These are phyloP conservation scores for Mycena chlorophos DNA, from an alignment of 768 basidiomycete species.

Conservation along the genomic window DNA sequence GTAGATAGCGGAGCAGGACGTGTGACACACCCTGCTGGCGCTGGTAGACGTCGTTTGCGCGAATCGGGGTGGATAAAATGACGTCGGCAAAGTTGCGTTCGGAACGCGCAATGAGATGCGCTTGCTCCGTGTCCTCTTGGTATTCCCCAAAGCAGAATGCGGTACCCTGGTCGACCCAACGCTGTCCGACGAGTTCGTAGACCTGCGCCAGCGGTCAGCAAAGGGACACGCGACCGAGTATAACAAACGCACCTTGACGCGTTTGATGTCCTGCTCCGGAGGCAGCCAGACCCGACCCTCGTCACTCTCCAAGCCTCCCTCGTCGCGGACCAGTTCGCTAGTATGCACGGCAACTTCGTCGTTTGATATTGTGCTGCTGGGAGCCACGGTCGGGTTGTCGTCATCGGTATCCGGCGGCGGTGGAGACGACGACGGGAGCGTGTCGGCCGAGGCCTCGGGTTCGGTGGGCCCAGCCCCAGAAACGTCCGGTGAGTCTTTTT, in stretches of 20 bases:
- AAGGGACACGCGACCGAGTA: conserved; percentile 22
- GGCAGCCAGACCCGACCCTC: conserved; percentile 62
- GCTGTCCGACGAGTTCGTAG: conserved; percentile 87
- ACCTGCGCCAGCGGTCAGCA: conserved; percentile 53
- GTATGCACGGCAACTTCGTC: conserved; percentile 36
- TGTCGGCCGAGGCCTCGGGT: conserved; percentile 31
- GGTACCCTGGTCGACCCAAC: conserved; percentile 96
- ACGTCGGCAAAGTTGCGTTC: conserved; percentile 71
- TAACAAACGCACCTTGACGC: conserved; percentile 68
- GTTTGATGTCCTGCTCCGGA: conserved; percentile 71
- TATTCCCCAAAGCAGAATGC: conserved; percentile 94
- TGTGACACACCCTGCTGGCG: conserved; percentile 72
- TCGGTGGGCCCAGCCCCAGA: conserved; percentile 28
- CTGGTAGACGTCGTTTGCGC: conserved; percentile 82
- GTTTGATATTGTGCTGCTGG: conserved; percentile 30
- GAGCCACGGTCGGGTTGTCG: conserved; percentile 15
- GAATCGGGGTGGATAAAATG: conserved; percentile 78
- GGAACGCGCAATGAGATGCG: conserved; percentile 79
- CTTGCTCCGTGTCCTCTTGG: conserved; percentile 73
- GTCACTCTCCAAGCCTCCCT: conserved; percentile 52
- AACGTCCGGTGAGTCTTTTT: conserved; percentile 23
- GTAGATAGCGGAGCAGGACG: conserved; percentile 13
- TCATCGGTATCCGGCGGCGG: conserved; percentile 15
- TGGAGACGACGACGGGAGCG: conserved; percentile 22
- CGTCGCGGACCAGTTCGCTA: conserved; percentile 38